phyloP scores from a whole-genome alignment of 306 rosid genomes.

The Citrullus colocynthis region DNA sequence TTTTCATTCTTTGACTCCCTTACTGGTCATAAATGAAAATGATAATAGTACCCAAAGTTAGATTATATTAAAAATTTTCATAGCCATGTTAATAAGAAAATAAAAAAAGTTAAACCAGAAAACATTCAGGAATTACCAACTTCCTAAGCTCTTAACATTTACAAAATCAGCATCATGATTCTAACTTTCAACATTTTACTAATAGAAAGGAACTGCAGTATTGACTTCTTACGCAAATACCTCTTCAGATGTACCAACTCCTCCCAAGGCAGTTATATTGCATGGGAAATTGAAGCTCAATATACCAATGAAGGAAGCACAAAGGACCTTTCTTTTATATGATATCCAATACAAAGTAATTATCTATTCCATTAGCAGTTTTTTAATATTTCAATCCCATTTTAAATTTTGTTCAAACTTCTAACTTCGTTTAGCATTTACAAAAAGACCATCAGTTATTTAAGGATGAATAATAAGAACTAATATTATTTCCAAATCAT shows the following conservation, averaged over 20 bases:
- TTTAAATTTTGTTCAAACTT: neutral
- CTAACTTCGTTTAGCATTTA: neutral
- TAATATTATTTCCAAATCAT: neutral
- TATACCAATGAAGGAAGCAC: neutral
- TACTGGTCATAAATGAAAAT: conserved; percentile 15
- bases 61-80: neutral
- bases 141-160: neutral
- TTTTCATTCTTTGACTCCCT: conserved; percentile 30
- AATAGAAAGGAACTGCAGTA: neutral
- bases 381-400: neutral
- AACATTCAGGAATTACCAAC: neutral
- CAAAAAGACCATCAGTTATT: neutral
- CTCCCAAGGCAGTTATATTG: neutral
- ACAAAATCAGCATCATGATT: neutral
- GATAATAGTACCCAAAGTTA: neutral
- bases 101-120: neutral
- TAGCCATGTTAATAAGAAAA: neutral
- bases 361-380: neutral
- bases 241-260: neutral
- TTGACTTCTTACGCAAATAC: neutral
- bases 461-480: neutral
- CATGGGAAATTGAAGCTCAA: neutral
- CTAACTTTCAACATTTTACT: neutral
- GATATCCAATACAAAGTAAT: neutral
- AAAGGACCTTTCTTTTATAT: neutral